Evolutionary conservation across 257 asterid species (phyloP).

Genomic region (Salvia hispanica): DNA sequence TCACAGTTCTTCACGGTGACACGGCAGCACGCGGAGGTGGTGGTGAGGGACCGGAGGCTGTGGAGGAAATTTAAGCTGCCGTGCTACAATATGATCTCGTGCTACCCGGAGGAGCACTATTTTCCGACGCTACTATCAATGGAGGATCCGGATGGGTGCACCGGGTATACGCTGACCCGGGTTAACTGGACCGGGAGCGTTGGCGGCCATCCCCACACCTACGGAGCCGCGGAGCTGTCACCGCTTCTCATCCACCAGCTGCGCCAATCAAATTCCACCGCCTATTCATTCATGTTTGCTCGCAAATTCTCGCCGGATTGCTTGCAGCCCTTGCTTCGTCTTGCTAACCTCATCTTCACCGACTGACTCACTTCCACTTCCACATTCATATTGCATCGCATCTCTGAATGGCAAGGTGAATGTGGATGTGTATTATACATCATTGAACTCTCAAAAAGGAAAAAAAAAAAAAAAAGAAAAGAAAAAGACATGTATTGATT

Average conservation of each 20-base stretch:
- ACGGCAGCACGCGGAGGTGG: conserved; percentile 54
- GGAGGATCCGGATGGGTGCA: conserved; percentile 69
- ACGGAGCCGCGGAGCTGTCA: conserved; percentile 52
- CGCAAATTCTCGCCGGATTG: conserved; percentile 78
- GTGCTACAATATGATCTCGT: conserved; percentile 48
- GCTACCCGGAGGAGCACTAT: conserved; percentile 86
- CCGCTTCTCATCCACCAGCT: conserved; percentile 47
- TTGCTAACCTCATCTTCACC: too few species aligned
- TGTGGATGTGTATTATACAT: too few species aligned
- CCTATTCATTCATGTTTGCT: conserved; percentile 58
- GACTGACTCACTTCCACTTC: too few species aligned
- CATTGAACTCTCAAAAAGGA: too few species aligned
- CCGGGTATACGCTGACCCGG: conserved; percentile 63
- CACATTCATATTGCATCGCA: too few species aligned
- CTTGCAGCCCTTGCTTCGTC: conserved; percentile 54
- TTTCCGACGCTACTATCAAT: conserved; percentile 73
- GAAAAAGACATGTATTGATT: too few species aligned
- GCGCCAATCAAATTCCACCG: conserved; percentile 50
- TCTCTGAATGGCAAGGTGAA: too few species aligned
- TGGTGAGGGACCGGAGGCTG: conserved; percentile 49
- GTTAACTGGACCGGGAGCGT: conserved; percentile 69
- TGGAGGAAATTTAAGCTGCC: conserved; percentile 74
- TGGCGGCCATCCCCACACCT: conserved; percentile 75
- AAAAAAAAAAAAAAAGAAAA: too few species aligned
- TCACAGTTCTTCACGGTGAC: conserved; percentile 68